Conservation (phyloP, 805 yeast genomes). For the Lachancea dasiensis region DNA sequence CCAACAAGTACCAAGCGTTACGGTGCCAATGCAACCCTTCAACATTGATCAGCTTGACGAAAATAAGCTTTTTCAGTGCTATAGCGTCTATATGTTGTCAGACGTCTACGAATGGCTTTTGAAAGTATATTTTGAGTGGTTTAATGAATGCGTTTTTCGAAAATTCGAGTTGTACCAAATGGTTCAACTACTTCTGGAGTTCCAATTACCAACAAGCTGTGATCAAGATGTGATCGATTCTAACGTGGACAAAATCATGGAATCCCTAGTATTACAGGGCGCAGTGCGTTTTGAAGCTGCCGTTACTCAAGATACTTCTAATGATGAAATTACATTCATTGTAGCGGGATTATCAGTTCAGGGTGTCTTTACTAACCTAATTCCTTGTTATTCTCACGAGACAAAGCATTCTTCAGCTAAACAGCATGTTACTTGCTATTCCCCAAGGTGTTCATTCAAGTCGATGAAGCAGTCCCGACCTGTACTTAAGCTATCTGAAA, state of each 20-base stretch:
- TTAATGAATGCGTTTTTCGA: conserved; percentile 45
- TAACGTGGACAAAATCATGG: conserved; percentile 43
- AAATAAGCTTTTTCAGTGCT: conserved; percentile 45
- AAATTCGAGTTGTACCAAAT: conserved; percentile 48
- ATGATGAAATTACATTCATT: conserved; percentile 31
- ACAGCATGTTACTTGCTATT: conserved; percentile 9
- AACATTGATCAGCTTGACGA: conserved; percentile 43
- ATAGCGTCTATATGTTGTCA: conserved; percentile 41
- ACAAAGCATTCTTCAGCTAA: conserved; percentile 6
- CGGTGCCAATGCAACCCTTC: conserved; percentile 53
- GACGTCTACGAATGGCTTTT: conserved; percentile 50
- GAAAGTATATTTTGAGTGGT: conserved; percentile 45
- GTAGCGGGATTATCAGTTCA: conserved; percentile 31
- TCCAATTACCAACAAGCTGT: conserved; percentile 44
- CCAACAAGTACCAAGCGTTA: conserved; percentile 30
- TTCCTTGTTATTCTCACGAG: conserved; percentile 31
- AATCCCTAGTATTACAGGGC: conserved; percentile 37
- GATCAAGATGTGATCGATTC: conserved; percentile 44
- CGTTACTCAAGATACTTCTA: conserved; percentile 25
- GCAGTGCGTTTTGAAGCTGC: conserved; percentile 39
- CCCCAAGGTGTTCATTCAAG: conserved; percentile 15
- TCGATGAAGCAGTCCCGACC: conserved; percentile 13
- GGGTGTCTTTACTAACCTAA: conserved; percentile 34
- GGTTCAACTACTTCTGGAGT: conserved; percentile 45
- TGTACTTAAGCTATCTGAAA: conserved; percentile 31